Base-by-base conservation (phyloP, 2,329 filamentous ascomycete genomes). In the Rhinocladiella mackenziei region DNA sequence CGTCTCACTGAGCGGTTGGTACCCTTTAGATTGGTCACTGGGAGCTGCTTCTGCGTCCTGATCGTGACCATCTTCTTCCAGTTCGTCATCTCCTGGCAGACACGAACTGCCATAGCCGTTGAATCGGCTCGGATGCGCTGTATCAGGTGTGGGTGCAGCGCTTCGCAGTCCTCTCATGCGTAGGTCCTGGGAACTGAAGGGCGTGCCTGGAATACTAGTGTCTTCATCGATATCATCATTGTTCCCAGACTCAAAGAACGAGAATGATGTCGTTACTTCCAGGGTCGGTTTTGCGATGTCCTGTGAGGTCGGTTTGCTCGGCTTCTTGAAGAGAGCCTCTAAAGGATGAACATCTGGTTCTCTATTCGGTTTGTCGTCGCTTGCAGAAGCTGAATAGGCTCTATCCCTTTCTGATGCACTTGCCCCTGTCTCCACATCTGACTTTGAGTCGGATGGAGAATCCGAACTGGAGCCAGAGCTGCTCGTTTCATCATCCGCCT, bases 131-230 rank as follows among this genome's bases (percentile, higher is more conserved):
- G 86, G 81, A 48, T 89, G 81, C 1, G 88, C 88, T 0, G 92
- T 97, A 61, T 98, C 92, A 0, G 92, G 92, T 0, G 92, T 98
- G 0, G 92, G 92, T 2, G 92, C 92, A 4, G 89, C 89, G 61
- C 89, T 96, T 43, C 92, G 78, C n/a, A 86, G 62, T 32, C 65
- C 64, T 23, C 72, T 61, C 38, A 77, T 78, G 50, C 89, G 78
- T 20, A 91, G 72, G 55, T 97, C 91, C 55, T 82, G 78, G 51
- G 82, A 80, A 1, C 86, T 87, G 62, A 81, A 94, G 0, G 91
- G 91, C 0, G 91, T 96, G 65, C 88, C 80, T 9, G 89, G 89
- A 13, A 52, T 43, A 14, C 40, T 49, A 11, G 60, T 54, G 38
- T 61, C 56, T 50, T 66, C 62, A 7, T 69, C 62, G 1, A 66